A percentile compares a stretch with the other conserved stretches of the same genome.
phyloP scores from a whole-genome alignment of 257 asterid genomes.

The Solanum pennellii region DNA sequence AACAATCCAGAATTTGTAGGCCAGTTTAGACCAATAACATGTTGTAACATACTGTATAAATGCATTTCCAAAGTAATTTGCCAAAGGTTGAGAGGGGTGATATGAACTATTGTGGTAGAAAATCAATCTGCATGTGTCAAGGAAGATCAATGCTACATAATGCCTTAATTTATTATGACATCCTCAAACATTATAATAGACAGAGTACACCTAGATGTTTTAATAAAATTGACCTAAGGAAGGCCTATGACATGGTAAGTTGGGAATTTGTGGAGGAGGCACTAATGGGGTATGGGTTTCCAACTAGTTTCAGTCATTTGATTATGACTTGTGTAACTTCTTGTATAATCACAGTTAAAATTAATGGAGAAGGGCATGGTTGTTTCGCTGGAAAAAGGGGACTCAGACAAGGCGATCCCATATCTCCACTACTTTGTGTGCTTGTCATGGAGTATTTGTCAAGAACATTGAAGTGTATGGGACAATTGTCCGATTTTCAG shows the following conservation, averaged over 20 bases:
- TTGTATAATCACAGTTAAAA: neutral
- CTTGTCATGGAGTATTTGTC: neutral
- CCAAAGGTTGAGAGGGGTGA: neutral
- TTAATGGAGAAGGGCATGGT: neutral
- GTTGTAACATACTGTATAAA: too few relatives aligned
- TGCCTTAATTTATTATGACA: neutral
- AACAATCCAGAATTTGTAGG: neutral
- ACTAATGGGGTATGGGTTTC: neutral
- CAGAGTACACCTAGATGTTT: neutral
- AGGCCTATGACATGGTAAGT: neutral
- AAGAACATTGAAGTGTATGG: neutral
- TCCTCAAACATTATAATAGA: neutral
- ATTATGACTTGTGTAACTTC: neutral
- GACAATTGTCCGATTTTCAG: neutral
- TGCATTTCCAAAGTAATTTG: neutral
- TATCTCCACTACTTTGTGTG: neutral
- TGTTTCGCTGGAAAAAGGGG: neutral
- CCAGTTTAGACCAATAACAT: neutral
- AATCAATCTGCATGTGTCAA: neutral
- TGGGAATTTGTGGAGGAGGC: neutral
- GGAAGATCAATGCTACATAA: neutral
- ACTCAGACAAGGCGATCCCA: neutral
- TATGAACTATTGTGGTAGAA: neutral
- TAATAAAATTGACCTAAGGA: neutral
- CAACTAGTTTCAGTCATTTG: neutral